Base-by-base conservation (phyloP, 139 green algal species). In the Monoraphidium neglectum region DNA sequence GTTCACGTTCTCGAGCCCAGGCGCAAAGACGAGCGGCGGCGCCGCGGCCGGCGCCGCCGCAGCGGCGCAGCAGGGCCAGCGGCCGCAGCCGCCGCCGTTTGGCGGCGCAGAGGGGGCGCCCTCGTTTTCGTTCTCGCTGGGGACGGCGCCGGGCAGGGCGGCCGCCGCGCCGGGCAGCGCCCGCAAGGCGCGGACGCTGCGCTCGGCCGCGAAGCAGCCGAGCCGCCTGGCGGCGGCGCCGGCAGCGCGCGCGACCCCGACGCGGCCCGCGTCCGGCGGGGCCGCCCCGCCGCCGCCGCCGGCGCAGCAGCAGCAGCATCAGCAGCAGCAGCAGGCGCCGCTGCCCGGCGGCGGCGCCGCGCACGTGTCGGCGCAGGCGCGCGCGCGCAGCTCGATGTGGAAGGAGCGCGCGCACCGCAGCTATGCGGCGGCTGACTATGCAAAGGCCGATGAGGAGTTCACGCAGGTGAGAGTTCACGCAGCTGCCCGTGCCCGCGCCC, bases 401-500 rank as follows among this genome's bases (percentile, higher is more conserved):
- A 47, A 64, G 51, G 63, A 65, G 63, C 62, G 73, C 8, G 73
- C 73, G 4, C 49, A 72, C 38, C n/a, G 63, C 47, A 72, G 63
- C 62, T 79, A 49, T 28, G 47, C 53, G 4, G 33, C 23, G 1
- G 33, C 49, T 23, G 33, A 47, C 63, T 79, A 57, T 56, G 62
- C 40, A 35, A 47, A 66, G 23, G 60, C 73, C 18, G 73, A 79
- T 33, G 30, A 30, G 30, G 73, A 79, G 49, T 79, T 77, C 60
- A 77, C 59, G 35, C 72, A 77, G 72, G 72, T 70, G 32, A 1
- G 71, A 23, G 18, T 38, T n/a, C 15, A 66, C n/a, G 21, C 0
- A 66, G 13, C 13, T 28, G 35, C 16, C 15, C 35, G 21, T 35
- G 24, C 21, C 59, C 59, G 35, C 33, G 21, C n/a, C 24, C 13